Base-by-base conservation (phyloP, 1,284 basidiomycete genomes). In the Fomitopsis betulina region DNA sequence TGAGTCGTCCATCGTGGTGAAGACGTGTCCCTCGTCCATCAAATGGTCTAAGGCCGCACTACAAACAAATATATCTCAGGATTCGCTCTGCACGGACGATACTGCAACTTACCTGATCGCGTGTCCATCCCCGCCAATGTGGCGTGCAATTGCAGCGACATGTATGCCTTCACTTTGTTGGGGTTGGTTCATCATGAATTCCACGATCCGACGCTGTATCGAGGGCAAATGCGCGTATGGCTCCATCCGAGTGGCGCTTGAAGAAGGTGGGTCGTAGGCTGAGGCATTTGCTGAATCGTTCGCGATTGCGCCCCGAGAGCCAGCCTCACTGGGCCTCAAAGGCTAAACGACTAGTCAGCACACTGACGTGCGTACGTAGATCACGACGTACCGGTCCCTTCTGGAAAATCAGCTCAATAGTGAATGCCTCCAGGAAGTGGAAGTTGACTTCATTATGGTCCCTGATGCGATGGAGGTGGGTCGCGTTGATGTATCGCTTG, bases 361-460 rank as follows among this genome's bases (percentile, higher is more conserved):
- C 5, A 35, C 25, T 10, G 25, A 5, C 21, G 33, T 27, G 13
- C 15, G 12, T 13, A 47, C 1, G n/a, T 5, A 9, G 25, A 19
- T 2, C 19, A 38, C 17, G 32, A 63, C 69, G 60, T 61, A 75
- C 77, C 17, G 70, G 72, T 7, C 76, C 78, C 17, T 72, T 68
- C 47, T 78, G 76, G 53, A 77, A 73, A 42, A 76, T 73, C 35
- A 79, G 66, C 3, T 70, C 72, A 19, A 83, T 79, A 49, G 79
- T 76, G 54, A 85, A 76, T 5, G 78, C 78, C 61, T 89, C 85
- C 55, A 84, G 68, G 35, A 81, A 67, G 70, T 98, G 96, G 73
- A 92, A 96, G 66, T 87, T 87, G 43, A 93, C 75, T 72, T 99
- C 95, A 71, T 94, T 86, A 40, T 80, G 77, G 69, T 96, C 90